A percentile compares a stretch with the other conserved stretches of the same genome.
Evolutionary conservation across 805 yeast species (phyloP).

Genomic region (Blastobotrys parvus): DNA sequence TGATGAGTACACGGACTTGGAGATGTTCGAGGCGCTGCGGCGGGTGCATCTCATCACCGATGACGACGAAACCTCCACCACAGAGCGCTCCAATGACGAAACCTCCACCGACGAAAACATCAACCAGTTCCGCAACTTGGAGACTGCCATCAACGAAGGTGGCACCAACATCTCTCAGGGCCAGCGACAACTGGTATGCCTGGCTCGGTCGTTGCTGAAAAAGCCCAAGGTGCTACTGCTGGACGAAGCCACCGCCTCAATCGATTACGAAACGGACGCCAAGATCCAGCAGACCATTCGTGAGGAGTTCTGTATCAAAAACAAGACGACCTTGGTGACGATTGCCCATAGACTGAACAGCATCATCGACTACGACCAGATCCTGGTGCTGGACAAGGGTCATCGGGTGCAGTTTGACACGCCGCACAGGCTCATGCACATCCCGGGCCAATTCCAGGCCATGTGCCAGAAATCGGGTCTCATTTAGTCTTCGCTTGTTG

Average conservation of each 20-base stretch:
- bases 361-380: too few relatives aligned
- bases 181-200: too few relatives aligned
- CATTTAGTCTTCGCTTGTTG: too few relatives aligned
- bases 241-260: slow-evolving; percentile 66
- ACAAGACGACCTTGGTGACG: too few relatives aligned
- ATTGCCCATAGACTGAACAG: too few relatives aligned
- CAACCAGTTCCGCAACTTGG: slow-evolving; percentile 43
- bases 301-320: too few relatives aligned
- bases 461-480: neutral
- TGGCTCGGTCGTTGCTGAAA: slow-evolving; percentile 69
- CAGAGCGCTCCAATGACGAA: too few relatives aligned
- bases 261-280: too few relatives aligned
- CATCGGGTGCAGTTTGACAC: slow-evolving; percentile 61
- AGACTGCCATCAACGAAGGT: slow-evolving; percentile 50
- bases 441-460: neutral
- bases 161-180: slow-evolving; percentile 81
- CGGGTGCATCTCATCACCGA: too few relatives aligned
- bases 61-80: too few relatives aligned
- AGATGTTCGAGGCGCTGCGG: slow-evolving; percentile 60
- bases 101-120: slow-evolving; percentile 27
- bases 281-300: too few relatives aligned
- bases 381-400: too few relatives aligned
- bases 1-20: slow-evolving; percentile 57
- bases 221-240: slow-evolving; percentile 62
- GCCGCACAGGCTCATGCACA: slow-evolving; percentile 34